Conservation (phyloP, 139 green algal genomes). For the Pseudopediastrum boryanum region DNA sequence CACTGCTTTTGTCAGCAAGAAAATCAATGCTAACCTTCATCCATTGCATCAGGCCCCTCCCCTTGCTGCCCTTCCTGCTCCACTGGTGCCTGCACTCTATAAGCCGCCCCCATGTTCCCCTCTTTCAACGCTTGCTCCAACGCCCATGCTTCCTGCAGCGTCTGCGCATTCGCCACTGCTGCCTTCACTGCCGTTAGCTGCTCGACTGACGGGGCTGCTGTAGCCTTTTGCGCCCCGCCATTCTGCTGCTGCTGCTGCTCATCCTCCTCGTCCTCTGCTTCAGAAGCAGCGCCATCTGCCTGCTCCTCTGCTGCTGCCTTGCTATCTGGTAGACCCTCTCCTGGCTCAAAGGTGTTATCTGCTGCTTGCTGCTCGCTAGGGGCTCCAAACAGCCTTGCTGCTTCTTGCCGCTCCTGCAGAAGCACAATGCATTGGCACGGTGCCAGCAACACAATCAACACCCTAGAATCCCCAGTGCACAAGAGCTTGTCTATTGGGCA, state of each 20-base stretch:
- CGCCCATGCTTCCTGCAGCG: slow-evolving; percentile 87
- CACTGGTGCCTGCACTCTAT: slow-evolving; percentile 30
- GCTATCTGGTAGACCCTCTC: slow-evolving; percentile 59
- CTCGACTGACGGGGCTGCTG: slow-evolving; percentile 66
- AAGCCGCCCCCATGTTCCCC: slow-evolving; percentile 74
- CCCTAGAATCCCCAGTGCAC: no score
- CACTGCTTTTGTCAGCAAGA: no score
- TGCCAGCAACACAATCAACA: no score
- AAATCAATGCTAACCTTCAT: no score
- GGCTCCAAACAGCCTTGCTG: slow-evolving; percentile 62
- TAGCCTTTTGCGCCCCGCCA: slow-evolving; percentile 21
- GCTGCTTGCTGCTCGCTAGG: slow-evolving; percentile 43
- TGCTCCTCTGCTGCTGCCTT: slow-evolving; percentile 38
- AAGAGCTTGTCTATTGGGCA: no score
- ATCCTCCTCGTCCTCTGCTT: slow-evolving; percentile 2
- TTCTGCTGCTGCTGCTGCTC: slow-evolving; percentile 29
- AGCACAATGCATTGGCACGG: no score
- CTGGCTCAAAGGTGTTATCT: slow-evolving; percentile 77
- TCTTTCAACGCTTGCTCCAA: slow-evolving; percentile 84
- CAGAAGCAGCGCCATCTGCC: slow-evolving; percentile 2
- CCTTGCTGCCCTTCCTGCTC: slow-evolving; percentile 30
- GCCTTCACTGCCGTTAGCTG: slow-evolving; percentile 90
- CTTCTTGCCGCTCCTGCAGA: slow-evolving; percentile 75
- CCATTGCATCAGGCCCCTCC: slow-evolving; percentile 30
- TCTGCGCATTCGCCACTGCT: slow-evolving; percentile 88